A percentile compares a stretch with the other conserved stretches of the same genome.
Evolutionary conservation across 768 basidiomycete species (phyloP).

Genomic region (Jaapia argillacea): DNA sequence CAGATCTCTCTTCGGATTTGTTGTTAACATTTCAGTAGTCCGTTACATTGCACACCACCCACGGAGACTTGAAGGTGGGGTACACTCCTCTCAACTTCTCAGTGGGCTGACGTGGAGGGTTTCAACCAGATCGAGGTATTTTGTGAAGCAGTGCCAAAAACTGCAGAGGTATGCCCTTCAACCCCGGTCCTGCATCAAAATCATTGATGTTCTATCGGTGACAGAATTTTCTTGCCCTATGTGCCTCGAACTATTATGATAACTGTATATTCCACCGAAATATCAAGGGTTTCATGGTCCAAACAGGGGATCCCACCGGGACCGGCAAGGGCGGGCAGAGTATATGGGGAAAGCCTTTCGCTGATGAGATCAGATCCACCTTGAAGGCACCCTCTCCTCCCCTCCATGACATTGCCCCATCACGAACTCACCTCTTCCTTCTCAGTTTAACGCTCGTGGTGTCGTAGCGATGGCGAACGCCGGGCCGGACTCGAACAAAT

Average conservation of each 20-base stretch:
- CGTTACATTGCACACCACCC: constrained; percentile 89
- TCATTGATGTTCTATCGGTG: not conserved
- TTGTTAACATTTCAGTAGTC: too few relatives aligned
- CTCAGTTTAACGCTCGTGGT: constrained; percentile 89
- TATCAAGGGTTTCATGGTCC: constrained; percentile 94
- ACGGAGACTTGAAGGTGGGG: constrained; percentile 85
- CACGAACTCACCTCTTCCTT: not conserved
- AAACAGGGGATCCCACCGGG: constrained; percentile 84
- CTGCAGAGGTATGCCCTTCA: constrained; percentile 64
- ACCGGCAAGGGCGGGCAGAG: constrained; percentile 96
- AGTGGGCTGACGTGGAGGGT: not conserved
- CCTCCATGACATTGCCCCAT: not conserved
- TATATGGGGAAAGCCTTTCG: constrained; percentile 89
- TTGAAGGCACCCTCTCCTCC: constrained; percentile 53
- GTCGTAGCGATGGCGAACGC: constrained; percentile 98
- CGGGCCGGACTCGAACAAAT: constrained; percentile 90
- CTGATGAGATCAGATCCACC: constrained; percentile 89
- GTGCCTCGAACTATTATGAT: constrained; percentile 84
- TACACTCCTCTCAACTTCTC: not conserved
- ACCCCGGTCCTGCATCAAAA: not conserved
- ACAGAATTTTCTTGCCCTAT: constrained; percentile 93
- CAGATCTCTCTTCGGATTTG: too few relatives aligned
- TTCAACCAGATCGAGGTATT: constrained; percentile 79
- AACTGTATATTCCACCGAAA: constrained; percentile 85
- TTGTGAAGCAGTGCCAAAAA: constrained; percentile 92